These are phyloP conservation scores for Stagonosporopsis cucurbitacearum DNA, from an alignment of 2,329 filamentous ascomycete genomes.

Conservation along the genomic window DNA sequence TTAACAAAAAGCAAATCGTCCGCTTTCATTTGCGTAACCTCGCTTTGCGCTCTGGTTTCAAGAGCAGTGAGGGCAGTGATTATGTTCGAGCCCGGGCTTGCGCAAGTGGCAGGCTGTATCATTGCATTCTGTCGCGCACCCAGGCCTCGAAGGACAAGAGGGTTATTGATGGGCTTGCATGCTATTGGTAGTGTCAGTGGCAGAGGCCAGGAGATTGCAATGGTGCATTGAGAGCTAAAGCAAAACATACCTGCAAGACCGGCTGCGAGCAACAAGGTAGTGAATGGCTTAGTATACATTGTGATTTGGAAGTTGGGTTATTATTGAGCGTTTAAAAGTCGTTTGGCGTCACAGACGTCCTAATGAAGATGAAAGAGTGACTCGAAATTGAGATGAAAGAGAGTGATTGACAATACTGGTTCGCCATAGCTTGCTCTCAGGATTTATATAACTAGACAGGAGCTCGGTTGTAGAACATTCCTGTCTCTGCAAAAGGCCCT, in stretches of 20 bases:
- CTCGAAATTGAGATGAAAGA: not conserved
- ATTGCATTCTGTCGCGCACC: not conserved
- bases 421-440: not conserved
- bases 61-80: conserved; percentile 1
- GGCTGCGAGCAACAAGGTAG: conserved; percentile 12
- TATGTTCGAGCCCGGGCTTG: not conserved
- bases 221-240: not conserved
- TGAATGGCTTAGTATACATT: conserved; percentile 9
- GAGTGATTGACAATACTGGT: not conserved
- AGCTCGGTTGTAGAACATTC: not conserved
- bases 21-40: not conserved
- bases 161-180: conserved; percentile 2
- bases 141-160: not conserved
- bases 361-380: conserved; percentile 4
- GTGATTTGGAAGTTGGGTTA: not conserved
- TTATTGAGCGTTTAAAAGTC: not conserved
- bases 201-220: too few species aligned
- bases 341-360: conserved; percentile 7
- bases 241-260: conserved; percentile 7
- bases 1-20: not conserved
- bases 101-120: not conserved
- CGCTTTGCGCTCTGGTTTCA: not conserved
- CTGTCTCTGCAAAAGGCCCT: not conserved
- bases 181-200: not conserved
- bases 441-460: conserved; percentile 1